Evolutionary conservation across 345 rosid genomes (phyloP).

Genomic region (Bruguiera sexangula): DNA sequence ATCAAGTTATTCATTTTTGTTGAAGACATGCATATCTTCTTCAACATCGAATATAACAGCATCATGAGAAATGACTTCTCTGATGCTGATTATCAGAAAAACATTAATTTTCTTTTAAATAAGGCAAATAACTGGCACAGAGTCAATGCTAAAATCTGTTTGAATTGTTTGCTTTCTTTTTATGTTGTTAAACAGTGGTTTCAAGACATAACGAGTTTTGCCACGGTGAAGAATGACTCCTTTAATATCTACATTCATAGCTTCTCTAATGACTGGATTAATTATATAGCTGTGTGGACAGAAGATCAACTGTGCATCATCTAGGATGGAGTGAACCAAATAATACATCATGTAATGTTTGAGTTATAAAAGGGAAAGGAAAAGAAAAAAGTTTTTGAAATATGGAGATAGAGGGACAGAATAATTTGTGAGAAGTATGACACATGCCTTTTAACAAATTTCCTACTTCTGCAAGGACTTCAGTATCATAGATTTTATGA

Average conservation of each 20-base stretch:
- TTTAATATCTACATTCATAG: constrained; percentile 78
- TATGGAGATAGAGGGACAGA: constrained; percentile 7
- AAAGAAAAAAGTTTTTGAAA: constrained; percentile 6
- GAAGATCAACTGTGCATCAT: constrained; percentile 72
- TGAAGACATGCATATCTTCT: constrained; percentile 52
- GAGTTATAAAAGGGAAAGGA: constrained; percentile 1
- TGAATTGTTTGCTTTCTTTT: constrained; percentile 1
- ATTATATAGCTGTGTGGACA: constrained; percentile 83
- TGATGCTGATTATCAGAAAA: constrained; percentile 49
- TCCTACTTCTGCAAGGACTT: constrained; percentile 95
- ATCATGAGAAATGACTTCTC: constrained; percentile 91
- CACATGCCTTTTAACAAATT: constrained; percentile 75
- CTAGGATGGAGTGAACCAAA: constrained; percentile 85
- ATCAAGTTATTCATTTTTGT: constrained; percentile 42
- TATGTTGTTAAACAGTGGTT: constrained; percentile 2
- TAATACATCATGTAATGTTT: constrained; percentile 68
- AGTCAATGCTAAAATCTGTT: no score
- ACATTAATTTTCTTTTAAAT: neutral
- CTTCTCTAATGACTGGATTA: constrained; percentile 84
- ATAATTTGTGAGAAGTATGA: constrained; percentile 4
- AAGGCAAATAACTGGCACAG: no score
- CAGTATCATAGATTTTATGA: constrained; percentile 89
- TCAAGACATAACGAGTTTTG: constrained; percentile 81
- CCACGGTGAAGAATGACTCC: constrained; percentile 81
- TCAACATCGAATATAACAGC: constrained; percentile 84